phyloP scores from a whole-genome alignment of 163 green algal species.

The Volvox carteri region DNA sequence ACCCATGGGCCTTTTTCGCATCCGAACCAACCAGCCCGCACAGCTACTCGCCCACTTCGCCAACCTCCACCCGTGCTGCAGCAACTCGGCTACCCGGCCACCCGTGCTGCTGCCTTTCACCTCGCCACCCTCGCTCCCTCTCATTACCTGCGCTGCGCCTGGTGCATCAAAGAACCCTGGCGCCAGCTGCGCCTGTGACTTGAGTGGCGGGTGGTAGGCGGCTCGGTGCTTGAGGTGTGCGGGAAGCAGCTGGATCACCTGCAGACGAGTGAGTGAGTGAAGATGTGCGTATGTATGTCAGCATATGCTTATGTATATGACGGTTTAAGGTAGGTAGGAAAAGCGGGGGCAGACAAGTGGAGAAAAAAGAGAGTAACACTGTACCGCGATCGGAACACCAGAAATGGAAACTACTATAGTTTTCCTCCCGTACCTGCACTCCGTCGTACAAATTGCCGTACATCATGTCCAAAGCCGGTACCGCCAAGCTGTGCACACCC shows the following conservation, averaged over 20 bases:
- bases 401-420: neutral
- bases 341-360: too few species aligned
- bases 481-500: constrained; percentile 14
- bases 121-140: too few species aligned
- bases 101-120: too few species aligned
- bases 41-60: too few species aligned
- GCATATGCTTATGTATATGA: neutral
- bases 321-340: too few species aligned
- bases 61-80: too few species aligned
- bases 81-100: too few species aligned
- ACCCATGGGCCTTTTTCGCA: too few species aligned
- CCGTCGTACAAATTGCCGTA: constrained; percentile 50
- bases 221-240: constrained; percentile 13
- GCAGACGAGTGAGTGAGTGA: neutral
- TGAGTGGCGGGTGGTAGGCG: constrained; percentile 37
- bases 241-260: constrained; percentile 33
- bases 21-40: too few species aligned
- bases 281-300: neutral
- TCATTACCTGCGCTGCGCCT: neutral
- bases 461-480: constrained; percentile 3
- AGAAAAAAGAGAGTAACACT: too few species aligned
- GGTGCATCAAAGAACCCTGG: constrained; percentile 37
- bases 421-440: constrained; percentile 18
- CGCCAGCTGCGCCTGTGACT: constrained; percentile 3
- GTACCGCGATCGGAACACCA: neutral